A percentile compares a stretch with the other conserved stretches of the same genome.
Evolutionary conservation across 2,329 filamentous ascomycete genomes (phyloP).

Genomic region (Phyllosticta paracitricarpa): DNA sequence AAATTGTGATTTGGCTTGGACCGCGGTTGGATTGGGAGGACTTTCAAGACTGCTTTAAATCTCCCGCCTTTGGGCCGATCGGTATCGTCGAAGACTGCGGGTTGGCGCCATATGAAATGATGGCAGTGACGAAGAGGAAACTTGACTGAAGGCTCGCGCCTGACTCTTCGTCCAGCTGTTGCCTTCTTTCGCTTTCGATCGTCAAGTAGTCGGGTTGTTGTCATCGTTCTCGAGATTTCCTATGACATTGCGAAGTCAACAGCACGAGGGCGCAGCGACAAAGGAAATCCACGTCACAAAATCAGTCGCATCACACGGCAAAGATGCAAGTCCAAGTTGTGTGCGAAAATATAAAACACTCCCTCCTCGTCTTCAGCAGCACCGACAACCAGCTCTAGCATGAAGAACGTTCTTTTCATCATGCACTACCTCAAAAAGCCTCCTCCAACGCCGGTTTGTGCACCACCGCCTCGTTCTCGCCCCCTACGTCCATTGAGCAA

Average conservation of each 20-base stretch:
- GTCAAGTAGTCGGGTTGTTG: neutral
- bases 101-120: slow-evolving; percentile 24
- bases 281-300: neutral
- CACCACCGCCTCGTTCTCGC: neutral
- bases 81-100: slow-evolving; percentile 18
- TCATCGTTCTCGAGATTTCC: neutral
- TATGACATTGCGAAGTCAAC: neutral
- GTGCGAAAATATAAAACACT: neutral
- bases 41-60: slow-evolving; percentile 19
- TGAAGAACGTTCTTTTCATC: neutral
- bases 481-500: neutral
- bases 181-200: neutral
- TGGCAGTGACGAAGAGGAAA: slow-evolving; percentile 18
- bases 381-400: neutral
- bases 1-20: slow-evolving; percentile 33
- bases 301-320: neutral
- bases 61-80: slow-evolving; percentile 13
- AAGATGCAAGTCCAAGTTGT: neutral
- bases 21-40: slow-evolving; percentile 34
- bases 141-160: neutral
- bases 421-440: neutral
- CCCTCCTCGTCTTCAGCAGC: neutral
- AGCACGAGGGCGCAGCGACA: neutral
- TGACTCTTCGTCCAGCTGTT: too few species aligned
- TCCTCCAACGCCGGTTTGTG: neutral